Evolutionary conservation across 371 early-diverging fungal genomes (phyloP), one percentile per base, ranked within the genome.

Genomic region (Coelomomyces lativittatus): DNA sequence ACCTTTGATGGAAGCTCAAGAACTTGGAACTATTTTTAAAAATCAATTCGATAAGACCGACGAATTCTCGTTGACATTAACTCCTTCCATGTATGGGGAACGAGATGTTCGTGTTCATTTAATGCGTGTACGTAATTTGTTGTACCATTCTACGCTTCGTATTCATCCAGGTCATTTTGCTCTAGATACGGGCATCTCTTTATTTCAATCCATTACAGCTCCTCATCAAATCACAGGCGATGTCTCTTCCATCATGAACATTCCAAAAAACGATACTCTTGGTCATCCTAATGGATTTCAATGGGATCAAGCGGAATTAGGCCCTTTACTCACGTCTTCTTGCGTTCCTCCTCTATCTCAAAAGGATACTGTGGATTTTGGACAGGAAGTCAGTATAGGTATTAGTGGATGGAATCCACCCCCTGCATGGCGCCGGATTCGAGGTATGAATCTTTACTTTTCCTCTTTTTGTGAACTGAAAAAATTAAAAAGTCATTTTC

Each of bases 401-500:
- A 15, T 46, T 21, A 14, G 15, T 9, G 47, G 46, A 7, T 46
- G 47, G 47, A 46, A 46, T 41, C 47, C 47, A 6, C 26, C 17
- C 24, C 47, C 47, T n/a, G 39, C 47, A 7, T 46, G 40, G 39
- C 47, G 47, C 31, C 45, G 47, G 6, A 2, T 46, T 12, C 47
- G 47, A 28, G 36, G 36, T 35, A 35, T 6, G 5, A 19, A 35
- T 35, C 35, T 35, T 3, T 35, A 35, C 3, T 19, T 2, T 35
- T 3, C 3, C 3, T 35, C 1, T 1, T 3, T 35, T 35, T 35
- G 1, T 2, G 2, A 19, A 35, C n/a, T n/a, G n/a, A n/a, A n/a
- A n/a, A n/a, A n/a, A n/a, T n/a, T n/a, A n/a, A n/a, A n/a, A n/a
- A n/a, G n/a, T n/a, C n/a, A n/a, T n/a, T n/a, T n/a, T n/a, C n/a